These are phyloP conservation scores for Barnettozyma sp. DNA, from an alignment of 805 yeast genomes.

Conservation along the genomic window DNA sequence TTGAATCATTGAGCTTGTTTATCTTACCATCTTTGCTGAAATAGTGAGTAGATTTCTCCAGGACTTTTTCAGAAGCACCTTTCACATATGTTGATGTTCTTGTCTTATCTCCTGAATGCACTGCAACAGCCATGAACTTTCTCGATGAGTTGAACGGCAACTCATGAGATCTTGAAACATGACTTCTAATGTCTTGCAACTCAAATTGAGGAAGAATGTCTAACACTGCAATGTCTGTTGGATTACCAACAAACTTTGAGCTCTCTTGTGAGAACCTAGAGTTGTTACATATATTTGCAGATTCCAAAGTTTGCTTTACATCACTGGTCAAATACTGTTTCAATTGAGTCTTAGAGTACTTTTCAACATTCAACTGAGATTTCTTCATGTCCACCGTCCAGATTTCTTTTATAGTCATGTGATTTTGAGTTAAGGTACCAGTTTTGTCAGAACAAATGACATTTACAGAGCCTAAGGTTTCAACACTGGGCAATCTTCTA, in stretches of 20 bases:
- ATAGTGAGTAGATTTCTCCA: conserved; percentile 54
- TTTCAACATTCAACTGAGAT: conserved; percentile 38
- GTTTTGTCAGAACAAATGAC: conserved; percentile 92
- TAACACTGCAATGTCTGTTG: conserved; percentile 87
- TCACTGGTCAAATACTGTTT: conserved; percentile 45
- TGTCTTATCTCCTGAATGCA: conserved; percentile 50
- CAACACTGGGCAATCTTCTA: conserved; percentile 89
- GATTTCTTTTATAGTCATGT: conserved; percentile 79
- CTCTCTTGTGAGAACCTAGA: conserved; percentile 61
- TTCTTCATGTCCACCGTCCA: conserved; percentile 66
- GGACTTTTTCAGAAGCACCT: conserved; percentile 82
- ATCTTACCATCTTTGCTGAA: conserved; percentile 51
- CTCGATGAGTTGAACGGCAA: conserved; percentile 78
- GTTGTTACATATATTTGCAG: conserved; percentile 72
- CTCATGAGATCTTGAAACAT: conserved; percentile 57
- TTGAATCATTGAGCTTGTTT: conserved; percentile 47
- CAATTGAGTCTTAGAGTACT: conserved; percentile 33
- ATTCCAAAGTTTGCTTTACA: conserved; percentile 47
- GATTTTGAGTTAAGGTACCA: conserved; percentile 84
- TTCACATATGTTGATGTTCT: conserved; percentile 63
- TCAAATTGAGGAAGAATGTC: conserved; percentile 69
- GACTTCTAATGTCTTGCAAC: conserved; percentile 59
- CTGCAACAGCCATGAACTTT: conserved; percentile 85
- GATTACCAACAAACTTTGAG: conserved; percentile 77
- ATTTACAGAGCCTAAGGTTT: conserved; percentile 89